These are phyloP conservation scores for Melanopsichium pennsylvanicum DNA, from an alignment of 1,284 basidiomycete species.

Conservation along the genomic window DNA sequence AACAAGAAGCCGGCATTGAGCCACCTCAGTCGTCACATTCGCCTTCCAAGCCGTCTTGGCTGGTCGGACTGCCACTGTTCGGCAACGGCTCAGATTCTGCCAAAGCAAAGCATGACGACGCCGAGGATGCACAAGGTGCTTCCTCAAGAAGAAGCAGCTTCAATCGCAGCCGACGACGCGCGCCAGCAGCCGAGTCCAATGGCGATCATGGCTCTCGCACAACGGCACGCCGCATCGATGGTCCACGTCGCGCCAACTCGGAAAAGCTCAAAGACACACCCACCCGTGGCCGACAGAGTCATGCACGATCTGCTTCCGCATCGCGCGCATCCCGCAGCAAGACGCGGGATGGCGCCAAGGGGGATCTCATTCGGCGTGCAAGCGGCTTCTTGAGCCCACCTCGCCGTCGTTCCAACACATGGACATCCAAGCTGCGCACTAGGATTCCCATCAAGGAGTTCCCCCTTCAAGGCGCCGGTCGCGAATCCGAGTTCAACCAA, in stretches of 20 bases:
- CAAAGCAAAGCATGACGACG: neutral
- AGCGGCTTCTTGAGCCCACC: constrained; percentile 3
- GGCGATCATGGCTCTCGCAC: neutral
- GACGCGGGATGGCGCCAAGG: neutral
- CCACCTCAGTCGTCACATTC: constrained; percentile 9
- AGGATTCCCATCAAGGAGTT: constrained; percentile 55
- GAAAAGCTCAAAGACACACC: constrained; percentile 13
- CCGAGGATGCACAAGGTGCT: neutral
- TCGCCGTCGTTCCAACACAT: constrained; percentile 25
- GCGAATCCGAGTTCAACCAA: constrained; percentile 53
- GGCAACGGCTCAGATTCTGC: constrained; percentile 2
- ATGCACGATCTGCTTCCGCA: constrained; percentile 17
- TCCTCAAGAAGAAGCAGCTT: constrained; percentile 19
- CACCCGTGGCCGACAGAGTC: constrained; percentile 1
- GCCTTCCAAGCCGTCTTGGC: constrained; percentile 14
- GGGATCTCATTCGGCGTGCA: neutral
- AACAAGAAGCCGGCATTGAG: constrained; percentile 37
- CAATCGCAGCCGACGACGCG: neutral
- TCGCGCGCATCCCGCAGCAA: constrained; percentile 20
- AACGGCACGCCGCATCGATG: neutral
- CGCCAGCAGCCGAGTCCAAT: neutral
- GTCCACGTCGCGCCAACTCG: constrained; percentile 14
- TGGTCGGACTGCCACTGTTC: constrained; percentile 29
- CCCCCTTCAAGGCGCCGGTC: constrained; percentile 55
- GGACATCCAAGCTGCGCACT: constrained; percentile 40